These are phyloP conservation scores for Dacryopinax primogenitus DNA, from an alignment of 768 basidiomycete genomes.

Conservation along the genomic window DNA sequence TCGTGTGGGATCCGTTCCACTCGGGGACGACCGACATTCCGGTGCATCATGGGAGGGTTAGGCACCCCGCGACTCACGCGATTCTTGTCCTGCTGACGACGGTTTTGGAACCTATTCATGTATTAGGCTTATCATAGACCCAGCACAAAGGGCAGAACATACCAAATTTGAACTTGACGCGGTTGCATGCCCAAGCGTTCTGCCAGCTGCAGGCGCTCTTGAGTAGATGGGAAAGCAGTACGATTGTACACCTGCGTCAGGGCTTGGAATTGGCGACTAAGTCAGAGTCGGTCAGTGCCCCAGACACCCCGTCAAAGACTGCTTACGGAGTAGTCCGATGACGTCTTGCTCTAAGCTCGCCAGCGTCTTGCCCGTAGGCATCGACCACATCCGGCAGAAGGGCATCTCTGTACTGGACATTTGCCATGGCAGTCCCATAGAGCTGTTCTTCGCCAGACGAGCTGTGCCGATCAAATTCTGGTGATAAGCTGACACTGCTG, in stretches of 20 bases:
- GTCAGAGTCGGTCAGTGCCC: neutral
- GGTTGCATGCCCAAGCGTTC: slow-evolving; percentile 71
- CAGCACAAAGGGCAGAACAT: slow-evolving; percentile 16
- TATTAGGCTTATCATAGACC: neutral
- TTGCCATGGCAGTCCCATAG: neutral
- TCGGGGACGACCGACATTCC: neutral
- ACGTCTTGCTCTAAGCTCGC: neutral
- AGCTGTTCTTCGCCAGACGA: neutral
- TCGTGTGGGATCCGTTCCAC: slow-evolving; percentile 1
- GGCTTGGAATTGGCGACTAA: slow-evolving; percentile 47
- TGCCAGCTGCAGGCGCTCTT: slow-evolving; percentile 66
- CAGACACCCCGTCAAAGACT: neutral
- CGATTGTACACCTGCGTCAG: slow-evolving; percentile 68
- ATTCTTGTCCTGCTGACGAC: slow-evolving; percentile 4
- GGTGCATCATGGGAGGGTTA: slow-evolving; percentile 3
- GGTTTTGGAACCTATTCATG: neutral
- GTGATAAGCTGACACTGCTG: slow-evolving; percentile 1
- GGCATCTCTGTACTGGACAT: neutral
- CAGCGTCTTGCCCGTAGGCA: neutral
- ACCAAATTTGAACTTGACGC: slow-evolving; percentile 81
- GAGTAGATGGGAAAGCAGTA: slow-evolving; percentile 78
- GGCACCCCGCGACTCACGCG: neutral
- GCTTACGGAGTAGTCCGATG: slow-evolving; percentile 6
- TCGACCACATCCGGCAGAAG: slow-evolving; percentile 1
- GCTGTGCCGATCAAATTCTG: neutral